phyloP scores from a whole-genome alignment of 768 basidiomycete species.

The Psilocybe subaeruginosa region DNA sequence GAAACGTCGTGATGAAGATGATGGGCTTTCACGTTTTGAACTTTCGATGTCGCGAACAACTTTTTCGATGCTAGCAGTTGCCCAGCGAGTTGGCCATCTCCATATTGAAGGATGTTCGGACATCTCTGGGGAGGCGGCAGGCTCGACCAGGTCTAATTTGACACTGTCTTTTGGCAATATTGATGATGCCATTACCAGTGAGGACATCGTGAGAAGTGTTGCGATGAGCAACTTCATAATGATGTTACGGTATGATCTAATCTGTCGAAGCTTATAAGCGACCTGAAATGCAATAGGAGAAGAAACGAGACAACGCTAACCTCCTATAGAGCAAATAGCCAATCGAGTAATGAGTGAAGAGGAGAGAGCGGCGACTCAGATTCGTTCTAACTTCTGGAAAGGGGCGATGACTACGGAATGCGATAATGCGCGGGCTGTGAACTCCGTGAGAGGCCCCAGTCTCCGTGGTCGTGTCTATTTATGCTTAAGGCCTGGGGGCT shows the following conservation, averaged over 20 bases:
- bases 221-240: background rate
- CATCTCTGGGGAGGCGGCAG: background rate
- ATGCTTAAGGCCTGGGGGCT: background rate
- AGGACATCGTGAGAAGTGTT: slow-evolving; percentile 9
- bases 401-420: background rate
- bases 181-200: slow-evolving; percentile 6
- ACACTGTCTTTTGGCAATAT: background rate
- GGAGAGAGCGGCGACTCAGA: background rate
- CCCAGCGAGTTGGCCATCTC: slow-evolving; percentile 1
- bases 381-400: background rate
- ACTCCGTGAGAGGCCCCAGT: background rate
- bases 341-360: background rate
- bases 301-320: background rate
- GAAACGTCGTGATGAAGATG: slow-evolving; percentile 4
- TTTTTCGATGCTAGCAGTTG: background rate
- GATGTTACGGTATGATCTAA: background rate
- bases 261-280: slow-evolving; percentile 1
- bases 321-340: background rate
- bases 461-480: slow-evolving; percentile 1
- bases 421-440: background rate
- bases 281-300: background rate
- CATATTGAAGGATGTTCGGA: slow-evolving; percentile 4
- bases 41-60: background rate
- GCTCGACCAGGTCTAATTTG: background rate
- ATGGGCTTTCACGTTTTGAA: background rate